Evolutionary conservation across 2,329 filamentous ascomycete genomes (phyloP).

Genomic region (Colletotrichum zoysiae): DNA sequence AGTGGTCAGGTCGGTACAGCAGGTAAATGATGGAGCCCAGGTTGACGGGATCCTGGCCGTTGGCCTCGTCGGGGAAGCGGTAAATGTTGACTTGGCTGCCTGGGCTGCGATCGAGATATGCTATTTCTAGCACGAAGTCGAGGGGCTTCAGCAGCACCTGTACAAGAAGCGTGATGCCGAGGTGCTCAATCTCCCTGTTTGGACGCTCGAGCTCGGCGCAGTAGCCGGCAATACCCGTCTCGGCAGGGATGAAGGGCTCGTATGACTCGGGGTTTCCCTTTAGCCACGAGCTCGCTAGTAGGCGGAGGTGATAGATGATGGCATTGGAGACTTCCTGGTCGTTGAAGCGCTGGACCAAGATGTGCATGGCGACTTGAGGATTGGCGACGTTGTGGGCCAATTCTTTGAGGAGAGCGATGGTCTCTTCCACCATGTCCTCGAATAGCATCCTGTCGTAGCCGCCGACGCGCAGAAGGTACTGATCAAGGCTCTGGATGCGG

Average conservation of each 20-base stretch:
- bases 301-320: slow-evolving; percentile 87
- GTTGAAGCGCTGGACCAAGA: slow-evolving; percentile 80
- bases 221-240: slow-evolving; percentile 73
- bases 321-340: slow-evolving; percentile 73
- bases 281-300: slow-evolving; percentile 88
- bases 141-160: slow-evolving; percentile 84
- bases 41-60: slow-evolving; percentile 56
- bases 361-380: slow-evolving; percentile 65
- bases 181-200: slow-evolving; percentile 88
- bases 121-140: slow-evolving; percentile 85
- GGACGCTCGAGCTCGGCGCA: slow-evolving; percentile 80
- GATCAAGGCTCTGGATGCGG: slow-evolving; percentile 78
- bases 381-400: slow-evolving; percentile 71
- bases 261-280: slow-evolving; percentile 79
- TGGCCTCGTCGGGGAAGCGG: slow-evolving; percentile 69
- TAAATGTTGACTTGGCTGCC: slow-evolving; percentile 82
- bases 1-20: slow-evolving; percentile 83
- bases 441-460: slow-evolving; percentile 78
- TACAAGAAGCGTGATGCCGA: slow-evolving; percentile 83
- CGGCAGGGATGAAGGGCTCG: slow-evolving; percentile 76
- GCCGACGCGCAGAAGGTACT: slow-evolving; percentile 77
- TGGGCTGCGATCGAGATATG: slow-evolving; percentile 89
- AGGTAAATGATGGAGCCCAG: slow-evolving; percentile 67
- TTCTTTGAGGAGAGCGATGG: slow-evolving; percentile 74
- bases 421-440: slow-evolving; percentile 87